Evolutionary conservation across 345 rosid genomes (phyloP), one percentile per base, ranked within the genome.

Genomic region (Trapa incisa): DNA sequence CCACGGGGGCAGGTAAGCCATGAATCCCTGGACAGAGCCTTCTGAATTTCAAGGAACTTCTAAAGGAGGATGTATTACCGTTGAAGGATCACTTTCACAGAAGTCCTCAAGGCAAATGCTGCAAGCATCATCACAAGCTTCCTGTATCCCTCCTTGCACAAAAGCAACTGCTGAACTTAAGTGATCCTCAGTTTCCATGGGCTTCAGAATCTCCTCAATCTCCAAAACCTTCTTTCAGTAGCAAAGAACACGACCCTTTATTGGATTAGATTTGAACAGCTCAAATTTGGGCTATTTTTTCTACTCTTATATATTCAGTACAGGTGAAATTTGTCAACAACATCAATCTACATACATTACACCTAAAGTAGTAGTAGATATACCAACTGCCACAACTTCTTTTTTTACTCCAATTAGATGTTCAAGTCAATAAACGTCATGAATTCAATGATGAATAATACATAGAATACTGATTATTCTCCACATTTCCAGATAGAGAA

Each of bases 51-150:
- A 60, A 2, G 4, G 38, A 32, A 2, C 14, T 15, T 16, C 5
- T 32, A 37, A 41, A 29, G 42, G 67, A 43, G 22, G 14, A 41
- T 13, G 14, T 41, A 61, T 60, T 84, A 85, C 94, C 68, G 90
- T 77, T 68, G 88, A 84, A 48, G 94, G 94, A 77, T 87, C 88
- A 47, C 82, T 84, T 37, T 80, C 81, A 61, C 77, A 80, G 68
- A 85, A 87, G 45, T 80, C 82, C 64, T 87, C 94, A n/a, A 87
- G 90, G 79, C 91, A 87, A 68, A 85, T 84, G 78, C 94, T 85
- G 76, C 89, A 85, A 62, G 88, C 75, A 79, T 87, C 88, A 63
- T 87, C 93, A 83, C 82, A 75, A 37, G 90, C 83, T 37, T 85
- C 85, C 69, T 79, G 93, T 58, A 85, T 74, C 50, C 93, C 88